phyloP scores from a whole-genome alignment of 2,329 filamentous ascomycete species.

The Clonostachys rhizophaga region DNA sequence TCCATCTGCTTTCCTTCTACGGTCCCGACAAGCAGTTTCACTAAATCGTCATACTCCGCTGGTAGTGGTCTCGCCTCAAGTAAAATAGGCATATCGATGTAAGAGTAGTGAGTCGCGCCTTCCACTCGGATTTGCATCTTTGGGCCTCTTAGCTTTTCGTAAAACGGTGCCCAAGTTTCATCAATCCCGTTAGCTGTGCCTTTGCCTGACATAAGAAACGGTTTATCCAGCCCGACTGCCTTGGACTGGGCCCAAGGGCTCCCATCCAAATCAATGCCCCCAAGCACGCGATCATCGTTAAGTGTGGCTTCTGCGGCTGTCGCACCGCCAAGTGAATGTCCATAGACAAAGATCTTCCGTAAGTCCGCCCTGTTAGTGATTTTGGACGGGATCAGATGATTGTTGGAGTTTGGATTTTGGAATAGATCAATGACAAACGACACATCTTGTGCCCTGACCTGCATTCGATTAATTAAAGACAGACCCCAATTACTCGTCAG shows the following conservation, averaged over 20 bases:
- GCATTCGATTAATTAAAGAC: too few species aligned
- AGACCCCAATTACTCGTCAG: too few species aligned
- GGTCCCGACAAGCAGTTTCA: background rate
- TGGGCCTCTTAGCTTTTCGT: slow-evolving; percentile 1
- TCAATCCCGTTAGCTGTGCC: background rate
- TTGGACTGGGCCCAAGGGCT: slow-evolving; percentile 10
- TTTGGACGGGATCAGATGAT: slow-evolving; percentile 1
- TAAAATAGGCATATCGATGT: slow-evolving; percentile 6
- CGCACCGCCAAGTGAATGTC: slow-evolving; percentile 27
- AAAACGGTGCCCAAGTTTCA: background rate
- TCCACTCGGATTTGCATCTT: slow-evolving; percentile 4
- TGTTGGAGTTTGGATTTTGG: background rate
- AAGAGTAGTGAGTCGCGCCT: slow-evolving; percentile 5
- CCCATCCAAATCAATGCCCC: slow-evolving; percentile 31
- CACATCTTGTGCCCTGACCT: slow-evolving; percentile 22
- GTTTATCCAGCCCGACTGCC: slow-evolving; percentile 9
- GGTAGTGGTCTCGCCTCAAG: slow-evolving; percentile 1
- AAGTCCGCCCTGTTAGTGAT: slow-evolving; percentile 12
- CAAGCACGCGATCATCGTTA: slow-evolving; percentile 20
- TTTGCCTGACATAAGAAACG: slow-evolving; percentile 7
- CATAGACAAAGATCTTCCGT: slow-evolving; percentile 17
- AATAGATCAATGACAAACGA: slow-evolving; percentile 25
- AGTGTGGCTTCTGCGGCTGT: slow-evolving; percentile 18
- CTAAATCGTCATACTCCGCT: background rate
- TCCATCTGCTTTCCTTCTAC: background rate